Evolutionary conservation across 352 stramenopile genomes (phyloP).

Genomic region (Sclerospora graminicola): DNA sequence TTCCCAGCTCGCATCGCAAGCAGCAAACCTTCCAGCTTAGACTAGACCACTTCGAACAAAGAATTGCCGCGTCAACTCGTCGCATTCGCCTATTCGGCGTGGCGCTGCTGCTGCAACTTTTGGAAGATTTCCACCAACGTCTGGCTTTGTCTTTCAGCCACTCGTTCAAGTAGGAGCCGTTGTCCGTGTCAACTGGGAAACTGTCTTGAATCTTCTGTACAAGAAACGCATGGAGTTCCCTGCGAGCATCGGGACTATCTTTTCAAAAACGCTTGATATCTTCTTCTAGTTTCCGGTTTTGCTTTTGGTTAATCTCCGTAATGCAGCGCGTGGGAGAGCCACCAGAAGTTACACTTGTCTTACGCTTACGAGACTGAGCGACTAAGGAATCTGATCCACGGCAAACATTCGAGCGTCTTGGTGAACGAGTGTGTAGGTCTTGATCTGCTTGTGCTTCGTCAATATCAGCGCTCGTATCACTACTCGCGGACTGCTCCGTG

Average conservation of each 20-base stretch:
- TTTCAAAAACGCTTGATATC: slow-evolving; percentile 30
- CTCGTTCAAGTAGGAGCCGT: slow-evolving; percentile 25
- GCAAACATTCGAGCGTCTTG: too few relatives aligned
- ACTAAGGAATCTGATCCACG: too few relatives aligned
- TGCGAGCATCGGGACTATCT: slow-evolving; percentile 20
- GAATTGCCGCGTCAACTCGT: slow-evolving; percentile 20
- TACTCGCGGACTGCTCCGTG: slow-evolving; percentile 9
- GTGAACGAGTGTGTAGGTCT: too few relatives aligned
- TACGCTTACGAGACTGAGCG: slow-evolving; percentile 12
- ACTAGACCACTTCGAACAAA: slow-evolving; percentile 7
- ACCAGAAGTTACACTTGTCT: too few relatives aligned
- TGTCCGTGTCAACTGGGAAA: too few relatives aligned
- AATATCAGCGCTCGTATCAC: slow-evolving; percentile 8
- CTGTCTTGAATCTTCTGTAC: slow-evolving; percentile 25
- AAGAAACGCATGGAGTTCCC: too few relatives aligned
- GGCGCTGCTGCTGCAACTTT: slow-evolving; percentile 22
- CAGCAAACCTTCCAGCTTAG: slow-evolving; percentile 1
- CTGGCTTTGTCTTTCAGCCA: slow-evolving; percentile 24
- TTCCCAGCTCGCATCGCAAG: slow-evolving; percentile 1
- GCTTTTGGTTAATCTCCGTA: slow-evolving; percentile 26
- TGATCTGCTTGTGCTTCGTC: slow-evolving; percentile 1
- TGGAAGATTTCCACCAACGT: too few relatives aligned
- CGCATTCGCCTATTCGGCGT: slow-evolving; percentile 17
- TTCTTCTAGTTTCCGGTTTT: slow-evolving; percentile 22
- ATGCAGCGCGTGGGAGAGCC: slow-evolving; percentile 24